Percentiles rank a stretch among this genome's conserved stretches.
phyloP scores from a whole-genome alignment of 352 stramenopile species.

The Globisporangium paroecandrum region DNA sequence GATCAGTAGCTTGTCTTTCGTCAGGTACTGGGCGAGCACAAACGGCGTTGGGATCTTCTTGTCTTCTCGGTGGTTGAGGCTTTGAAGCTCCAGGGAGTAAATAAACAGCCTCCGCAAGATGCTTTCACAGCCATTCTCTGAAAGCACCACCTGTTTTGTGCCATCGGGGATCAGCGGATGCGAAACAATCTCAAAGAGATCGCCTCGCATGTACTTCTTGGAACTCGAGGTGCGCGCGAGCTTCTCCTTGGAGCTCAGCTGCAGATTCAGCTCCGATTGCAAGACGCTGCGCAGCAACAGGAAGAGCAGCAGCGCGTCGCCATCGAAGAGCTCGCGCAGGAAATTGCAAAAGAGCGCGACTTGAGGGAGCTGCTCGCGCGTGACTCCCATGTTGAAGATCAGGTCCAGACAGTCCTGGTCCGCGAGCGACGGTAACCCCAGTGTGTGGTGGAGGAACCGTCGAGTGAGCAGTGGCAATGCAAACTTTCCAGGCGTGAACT shows the following conservation, averaged over 20 bases:
- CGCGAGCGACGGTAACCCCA: conserved; percentile 51
- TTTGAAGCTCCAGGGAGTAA: conserved; percentile 11
- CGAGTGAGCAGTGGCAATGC: conserved; percentile 62
- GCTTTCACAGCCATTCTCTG: conserved; percentile 33
- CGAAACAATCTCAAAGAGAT: conserved; percentile 28
- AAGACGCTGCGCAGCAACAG: conserved; percentile 40
- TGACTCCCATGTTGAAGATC: conserved; percentile 59
- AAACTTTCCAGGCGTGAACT: conserved; percentile 16
- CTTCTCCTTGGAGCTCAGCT: conserved; percentile 61
- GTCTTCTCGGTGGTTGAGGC: background rate
- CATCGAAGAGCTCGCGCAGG: conserved; percentile 63
- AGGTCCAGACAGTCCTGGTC: conserved; percentile 75
- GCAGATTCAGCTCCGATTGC: conserved; percentile 52
- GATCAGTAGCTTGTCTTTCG: conserved; percentile 22
- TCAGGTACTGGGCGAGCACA: conserved; percentile 41
- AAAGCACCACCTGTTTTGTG: conserved; percentile 50
- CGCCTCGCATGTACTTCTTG: conserved; percentile 43
- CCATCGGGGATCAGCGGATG: conserved; percentile 58
- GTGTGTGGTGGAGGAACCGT: conserved; percentile 41
- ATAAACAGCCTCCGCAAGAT: conserved; percentile 46
- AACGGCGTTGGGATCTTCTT: conserved; percentile 14
- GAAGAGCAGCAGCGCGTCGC: conserved; percentile 66
- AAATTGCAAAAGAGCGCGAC: conserved; percentile 60
- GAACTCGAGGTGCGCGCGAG: conserved; percentile 39
- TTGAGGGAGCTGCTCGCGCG: conserved; percentile 41